These are phyloP conservation scores for Hygrocybe punicea DNA, from an alignment of 768 basidiomycete species.

Conservation along the genomic window DNA sequence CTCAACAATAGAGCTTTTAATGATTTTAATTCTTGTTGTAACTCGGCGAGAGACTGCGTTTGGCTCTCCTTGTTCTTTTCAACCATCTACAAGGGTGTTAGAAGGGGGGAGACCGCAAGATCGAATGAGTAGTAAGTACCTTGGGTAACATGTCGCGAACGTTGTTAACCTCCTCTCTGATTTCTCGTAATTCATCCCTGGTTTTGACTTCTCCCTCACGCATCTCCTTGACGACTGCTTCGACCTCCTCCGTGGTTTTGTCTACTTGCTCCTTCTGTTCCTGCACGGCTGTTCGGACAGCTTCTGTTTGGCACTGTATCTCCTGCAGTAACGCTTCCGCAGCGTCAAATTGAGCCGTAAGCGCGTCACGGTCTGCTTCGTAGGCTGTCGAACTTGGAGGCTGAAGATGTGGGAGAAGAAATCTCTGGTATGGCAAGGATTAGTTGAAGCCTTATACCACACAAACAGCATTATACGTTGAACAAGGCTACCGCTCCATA, in stretches of 20 bases:
- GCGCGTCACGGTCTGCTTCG: slow-evolving; percentile 78
- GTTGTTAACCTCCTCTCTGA: slow-evolving; percentile 86
- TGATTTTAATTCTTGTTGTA: slow-evolving; percentile 93
- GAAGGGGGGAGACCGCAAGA: slow-evolving; percentile 3
- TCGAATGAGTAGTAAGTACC: slow-evolving; percentile 45
- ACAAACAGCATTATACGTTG: slow-evolving; percentile 45
- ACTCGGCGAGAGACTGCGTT: slow-evolving; percentile 74
- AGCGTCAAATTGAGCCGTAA: slow-evolving; percentile 86
- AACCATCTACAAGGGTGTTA: slow-evolving; percentile 64
- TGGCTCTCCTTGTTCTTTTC: slow-evolving; percentile 89
- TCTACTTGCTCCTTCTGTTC: slow-evolving; percentile 73
- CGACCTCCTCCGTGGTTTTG: slow-evolving; percentile 67
- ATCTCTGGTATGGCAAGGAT: slow-evolving; percentile 57
- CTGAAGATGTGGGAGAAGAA: slow-evolving; percentile 82
- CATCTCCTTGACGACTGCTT: slow-evolving; percentile 69
- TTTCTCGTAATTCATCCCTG: slow-evolving; percentile 85
- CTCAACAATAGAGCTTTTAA: slow-evolving; percentile 85
- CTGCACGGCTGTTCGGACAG: slow-evolving; percentile 69
- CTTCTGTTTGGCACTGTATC: slow-evolving; percentile 72
- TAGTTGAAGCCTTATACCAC: background rate
- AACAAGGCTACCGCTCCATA: slow-evolving; percentile 81
- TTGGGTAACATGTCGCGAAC: slow-evolving; percentile 91
- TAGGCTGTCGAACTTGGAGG: slow-evolving; percentile 88
- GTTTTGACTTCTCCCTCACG: slow-evolving; percentile 73
- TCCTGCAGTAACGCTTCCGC: slow-evolving; percentile 78